A percentile compares a stretch with the other conserved stretches of the same genome.
Evolutionary conservation across 2,329 filamentous ascomycete species (phyloP).

Genomic region (Botrytis deweyae): DNA sequence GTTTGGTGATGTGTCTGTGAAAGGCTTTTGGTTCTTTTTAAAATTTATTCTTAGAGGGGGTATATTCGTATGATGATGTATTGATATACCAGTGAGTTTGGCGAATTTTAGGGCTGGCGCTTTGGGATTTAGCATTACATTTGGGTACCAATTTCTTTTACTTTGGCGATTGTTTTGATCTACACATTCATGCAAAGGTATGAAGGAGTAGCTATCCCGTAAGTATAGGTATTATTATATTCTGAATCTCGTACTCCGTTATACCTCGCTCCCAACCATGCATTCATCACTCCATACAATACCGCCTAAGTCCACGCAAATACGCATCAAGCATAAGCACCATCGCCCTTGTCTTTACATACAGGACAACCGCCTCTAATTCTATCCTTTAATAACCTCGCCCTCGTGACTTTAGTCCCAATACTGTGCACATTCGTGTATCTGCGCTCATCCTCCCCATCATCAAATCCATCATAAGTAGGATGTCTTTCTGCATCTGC

Average conservation of each 20-base stretch:
- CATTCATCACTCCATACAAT: background rate
- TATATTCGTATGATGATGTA: background rate
- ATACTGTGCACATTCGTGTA: constrained; percentile 60
- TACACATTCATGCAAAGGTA: too few relatives aligned
- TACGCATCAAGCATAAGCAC: constrained; percentile 8
- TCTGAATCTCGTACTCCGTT: constrained; percentile 17
- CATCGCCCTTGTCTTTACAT: constrained; percentile 41
- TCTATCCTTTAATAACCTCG: constrained; percentile 71
- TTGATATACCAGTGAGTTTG: background rate
- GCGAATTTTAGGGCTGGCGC: background rate
- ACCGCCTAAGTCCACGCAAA: background rate
- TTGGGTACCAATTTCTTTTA: background rate
- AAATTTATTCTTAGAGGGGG: background rate
- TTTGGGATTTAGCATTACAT: background rate
- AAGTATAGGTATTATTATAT: constrained; percentile 20
- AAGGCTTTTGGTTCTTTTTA: background rate
- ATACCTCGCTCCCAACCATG: constrained; percentile 3
- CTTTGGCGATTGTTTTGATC: too few relatives aligned
- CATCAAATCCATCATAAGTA: constrained; percentile 40
- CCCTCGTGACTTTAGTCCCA: constrained; percentile 83
- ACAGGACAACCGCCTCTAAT: constrained; percentile 65
- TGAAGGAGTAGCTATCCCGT: background rate
- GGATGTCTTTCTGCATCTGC: constrained; percentile 41
- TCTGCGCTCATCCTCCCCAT: constrained; percentile 48
- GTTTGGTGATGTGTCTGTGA: background rate